A percentile compares a stretch with the other conserved stretches of the same genome.
phyloP scores from a whole-genome alignment of 495 filamentous ascomycete species.

The Massariosphaeria phaeospora region DNA sequence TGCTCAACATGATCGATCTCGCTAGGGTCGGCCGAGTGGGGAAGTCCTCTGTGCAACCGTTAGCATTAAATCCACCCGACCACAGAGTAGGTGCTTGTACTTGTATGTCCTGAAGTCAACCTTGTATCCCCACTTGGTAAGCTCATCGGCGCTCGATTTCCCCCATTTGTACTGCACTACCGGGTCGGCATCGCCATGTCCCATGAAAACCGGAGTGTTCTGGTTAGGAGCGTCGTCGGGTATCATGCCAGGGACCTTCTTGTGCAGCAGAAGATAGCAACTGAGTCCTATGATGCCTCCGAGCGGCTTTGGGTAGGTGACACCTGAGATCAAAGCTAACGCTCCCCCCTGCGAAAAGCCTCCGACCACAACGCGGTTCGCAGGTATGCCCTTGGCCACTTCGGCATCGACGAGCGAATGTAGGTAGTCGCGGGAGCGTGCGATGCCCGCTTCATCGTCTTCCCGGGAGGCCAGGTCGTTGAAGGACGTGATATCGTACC shows the following conservation, averaged over 20 bases:
- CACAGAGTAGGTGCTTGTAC: slow-evolving; percentile 42
- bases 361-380: slow-evolving; percentile 80
- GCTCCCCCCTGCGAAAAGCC: slow-evolving; percentile 61
- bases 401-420: slow-evolving; percentile 76
- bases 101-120: slow-evolving; percentile 72
- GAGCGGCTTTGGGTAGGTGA: slow-evolving; percentile 69
- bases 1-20: slow-evolving; percentile 82
- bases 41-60: slow-evolving; percentile 51
- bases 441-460: slow-evolving; percentile 75
- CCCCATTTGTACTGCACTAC: slow-evolving; percentile 69
- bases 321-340: slow-evolving; percentile 58
- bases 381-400: slow-evolving; percentile 74
- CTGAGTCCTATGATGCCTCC: slow-evolving; percentile 85
- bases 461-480: slow-evolving; percentile 31
- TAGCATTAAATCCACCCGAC: background rate
- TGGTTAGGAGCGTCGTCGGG: slow-evolving; percentile 65
- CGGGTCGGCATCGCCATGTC: slow-evolving; percentile 69
- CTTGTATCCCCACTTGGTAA: slow-evolving; percentile 63
- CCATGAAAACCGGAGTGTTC: slow-evolving; percentile 81
- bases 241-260: slow-evolving; percentile 62
- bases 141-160: slow-evolving; percentile 52
- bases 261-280: slow-evolving; percentile 70
- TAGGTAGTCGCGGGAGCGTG: slow-evolving; percentile 67
- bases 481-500: slow-evolving; percentile 78
- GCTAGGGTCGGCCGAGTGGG: slow-evolving; percentile 68